Conservation (phyloP, 1,284 basidiomycete species). For the Leccinum cinnamomeum region DNA sequence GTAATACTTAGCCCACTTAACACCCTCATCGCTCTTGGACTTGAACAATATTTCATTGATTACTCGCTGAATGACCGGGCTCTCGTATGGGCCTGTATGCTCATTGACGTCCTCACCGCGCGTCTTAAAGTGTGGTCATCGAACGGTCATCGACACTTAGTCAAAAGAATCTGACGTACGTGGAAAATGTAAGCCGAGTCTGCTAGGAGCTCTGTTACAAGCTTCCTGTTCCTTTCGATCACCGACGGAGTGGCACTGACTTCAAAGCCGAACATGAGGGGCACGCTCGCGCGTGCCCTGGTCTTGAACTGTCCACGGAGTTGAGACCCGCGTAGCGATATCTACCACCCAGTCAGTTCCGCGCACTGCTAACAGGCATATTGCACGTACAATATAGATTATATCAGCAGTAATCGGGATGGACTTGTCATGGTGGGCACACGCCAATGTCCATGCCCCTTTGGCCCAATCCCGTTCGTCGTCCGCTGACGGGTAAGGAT, state of each 20-base stretch:
- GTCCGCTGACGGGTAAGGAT: neutral
- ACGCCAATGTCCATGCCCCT: neutral
- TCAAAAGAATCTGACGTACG: neutral
- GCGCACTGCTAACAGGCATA: neutral
- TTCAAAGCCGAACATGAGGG: neutral
- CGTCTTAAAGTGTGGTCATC: neutral
- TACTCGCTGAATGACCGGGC: neutral
- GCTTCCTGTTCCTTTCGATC: neutral
- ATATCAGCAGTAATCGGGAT: neutral
- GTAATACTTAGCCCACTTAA: neutral
- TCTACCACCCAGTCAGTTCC: neutral
- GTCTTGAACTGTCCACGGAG: neutral
- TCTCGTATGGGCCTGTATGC: neutral
- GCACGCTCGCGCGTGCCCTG: neutral
- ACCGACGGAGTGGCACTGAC: neutral
- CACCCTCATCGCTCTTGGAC: neutral
- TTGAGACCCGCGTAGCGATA: neutral
- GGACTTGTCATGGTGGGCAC: neutral
- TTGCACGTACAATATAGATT: neutral
- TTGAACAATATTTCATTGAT: neutral
- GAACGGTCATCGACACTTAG: neutral
- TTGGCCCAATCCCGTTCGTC: neutral
- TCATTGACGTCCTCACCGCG: neutral
- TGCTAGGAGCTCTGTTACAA: neutral
- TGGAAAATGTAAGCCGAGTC: neutral